Conservation (phyloP, 768 basidiomycete species). For the Fomitopsis pulvina region DNA sequence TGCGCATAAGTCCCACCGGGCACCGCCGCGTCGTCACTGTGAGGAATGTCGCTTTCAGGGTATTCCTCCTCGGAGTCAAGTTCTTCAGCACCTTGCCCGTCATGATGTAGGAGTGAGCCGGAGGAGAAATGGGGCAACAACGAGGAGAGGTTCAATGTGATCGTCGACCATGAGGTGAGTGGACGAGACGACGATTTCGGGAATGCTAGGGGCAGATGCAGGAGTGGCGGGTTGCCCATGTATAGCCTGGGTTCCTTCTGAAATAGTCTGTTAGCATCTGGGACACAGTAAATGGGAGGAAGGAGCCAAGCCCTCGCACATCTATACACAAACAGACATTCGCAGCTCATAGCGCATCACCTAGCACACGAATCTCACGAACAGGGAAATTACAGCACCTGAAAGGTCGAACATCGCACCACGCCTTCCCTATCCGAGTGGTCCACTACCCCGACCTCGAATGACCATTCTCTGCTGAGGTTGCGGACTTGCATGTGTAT, state of each 20-base stretch:
- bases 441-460: conserved; percentile 73
- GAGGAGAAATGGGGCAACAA: conserved; percentile 59
- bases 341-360: too few species aligned
- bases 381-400: conserved; percentile 39
- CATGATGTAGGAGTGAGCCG: conserved; percentile 25
- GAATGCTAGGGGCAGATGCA: conserved; percentile 68
- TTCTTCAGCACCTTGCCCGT: conserved; percentile 15
- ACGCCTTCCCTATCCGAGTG: conserved; percentile 49
- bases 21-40: conserved; percentile 8
- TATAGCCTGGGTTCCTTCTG: conserved; percentile 54
- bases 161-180: conserved; percentile 65
- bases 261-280: not conserved
- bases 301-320: too few species aligned
- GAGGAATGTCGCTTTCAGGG: not conserved
- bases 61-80: conserved; percentile 13
- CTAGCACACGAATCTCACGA: not conserved
- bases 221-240: conserved; percentile 41
- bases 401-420: conserved; percentile 71
- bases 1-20: conserved; percentile 58
- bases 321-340: too few species aligned
- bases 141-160: conserved; percentile 53
- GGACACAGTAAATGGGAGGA: not conserved
- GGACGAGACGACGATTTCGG: conserved; percentile 46
- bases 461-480: conserved; percentile 61
- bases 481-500: conserved; percentile 70